phyloP scores from a whole-genome alignment of 768 basidiomycete species.

The Daedaleopsis sinensis region DNA sequence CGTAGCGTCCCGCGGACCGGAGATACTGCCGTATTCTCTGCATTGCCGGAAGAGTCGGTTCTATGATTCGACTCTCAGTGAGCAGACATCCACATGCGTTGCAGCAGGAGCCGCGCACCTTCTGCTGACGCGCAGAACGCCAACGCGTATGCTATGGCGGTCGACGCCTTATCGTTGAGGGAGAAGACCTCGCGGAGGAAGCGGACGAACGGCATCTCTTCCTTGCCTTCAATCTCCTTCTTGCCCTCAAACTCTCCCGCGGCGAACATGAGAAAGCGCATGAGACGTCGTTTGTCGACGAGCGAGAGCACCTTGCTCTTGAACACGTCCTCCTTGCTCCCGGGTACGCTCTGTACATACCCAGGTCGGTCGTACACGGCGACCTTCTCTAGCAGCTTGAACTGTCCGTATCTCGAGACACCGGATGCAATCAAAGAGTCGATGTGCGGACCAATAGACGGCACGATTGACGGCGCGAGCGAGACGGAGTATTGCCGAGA shows the following conservation, averaged over 20 bases:
- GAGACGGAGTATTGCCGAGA: conserved; percentile 84
- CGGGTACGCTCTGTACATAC: conserved; percentile 66
- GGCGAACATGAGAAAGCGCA: conserved; percentile 89
- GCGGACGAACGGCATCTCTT: conserved; percentile 56
- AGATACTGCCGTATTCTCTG: conserved; percentile 74
- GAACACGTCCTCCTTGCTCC: conserved; percentile 92
- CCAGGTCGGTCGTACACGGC: conserved; percentile 56
- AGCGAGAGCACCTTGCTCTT: conserved; percentile 76
- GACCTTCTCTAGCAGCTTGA: conserved; percentile 76
- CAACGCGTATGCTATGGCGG: conserved; percentile 75
- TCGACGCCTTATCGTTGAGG: conserved; percentile 57
- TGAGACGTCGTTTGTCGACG: conserved; percentile 85
- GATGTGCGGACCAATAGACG: conserved; percentile 78
- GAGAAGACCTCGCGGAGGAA: conserved; percentile 70
- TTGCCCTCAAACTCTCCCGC: conserved; percentile 71
- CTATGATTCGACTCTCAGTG: conserved; percentile 40
- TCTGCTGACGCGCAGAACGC: conserved; percentile 63
- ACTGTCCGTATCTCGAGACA: conserved; percentile 90
- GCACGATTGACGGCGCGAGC: conserved; percentile 80
- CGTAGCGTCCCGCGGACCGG: conserved; percentile 83
- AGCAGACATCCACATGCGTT: background rate
- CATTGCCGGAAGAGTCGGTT: conserved; percentile 66
- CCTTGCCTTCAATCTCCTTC: conserved; percentile 59
- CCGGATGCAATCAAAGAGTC: conserved; percentile 79
- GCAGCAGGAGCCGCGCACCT: conserved; percentile 47